Conservation (phyloP, 176 grass and related monocot genomes). For the Raddia guianensis region DNA sequence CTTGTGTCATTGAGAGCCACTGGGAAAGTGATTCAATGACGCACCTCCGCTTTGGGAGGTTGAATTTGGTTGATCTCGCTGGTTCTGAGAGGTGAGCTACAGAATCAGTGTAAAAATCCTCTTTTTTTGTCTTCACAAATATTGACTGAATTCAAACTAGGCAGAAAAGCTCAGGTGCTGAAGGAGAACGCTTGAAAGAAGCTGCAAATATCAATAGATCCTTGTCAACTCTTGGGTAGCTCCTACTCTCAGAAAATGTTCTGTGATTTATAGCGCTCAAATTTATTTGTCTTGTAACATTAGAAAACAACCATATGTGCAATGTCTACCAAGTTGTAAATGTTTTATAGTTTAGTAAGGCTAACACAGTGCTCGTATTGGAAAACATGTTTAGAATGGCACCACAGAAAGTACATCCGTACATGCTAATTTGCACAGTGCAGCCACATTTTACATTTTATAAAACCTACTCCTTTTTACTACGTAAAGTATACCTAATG, state of each 20-base stretch:
- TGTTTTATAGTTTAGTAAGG: conserved; percentile 11
- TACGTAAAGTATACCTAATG: background rate
- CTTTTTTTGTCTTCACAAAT: conserved; percentile 40
- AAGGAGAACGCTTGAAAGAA: conserved; percentile 97
- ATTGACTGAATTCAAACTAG: conserved; percentile 63
- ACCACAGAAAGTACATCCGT: background rate
- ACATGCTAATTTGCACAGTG: background rate
- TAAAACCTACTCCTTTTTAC: background rate
- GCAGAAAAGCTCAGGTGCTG: conserved; percentile 95
- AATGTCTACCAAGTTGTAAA: conserved; percentile 23
- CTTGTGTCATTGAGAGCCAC: conserved; percentile 87
- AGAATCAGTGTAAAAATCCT: conserved; percentile 5
- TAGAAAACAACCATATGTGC: background rate
- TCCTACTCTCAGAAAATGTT: conserved; percentile 23
- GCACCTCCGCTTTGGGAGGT: conserved; percentile 77
- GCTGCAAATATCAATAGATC: conserved; percentile 97
- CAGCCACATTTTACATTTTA: conserved; percentile 8
- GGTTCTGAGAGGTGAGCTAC: conserved; percentile 86
- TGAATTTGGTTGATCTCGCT: conserved; percentile 95
- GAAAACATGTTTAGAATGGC: conserved; percentile 9
- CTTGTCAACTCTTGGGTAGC: conserved; percentile 91
- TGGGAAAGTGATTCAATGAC: conserved; percentile 86
- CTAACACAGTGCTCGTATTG: background rate
- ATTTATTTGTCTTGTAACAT: conserved; percentile 5
- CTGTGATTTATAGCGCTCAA: background rate